Conservation (phyloP, 495 filamentous ascomycete species). For the Entonaema liquescens region DNA sequence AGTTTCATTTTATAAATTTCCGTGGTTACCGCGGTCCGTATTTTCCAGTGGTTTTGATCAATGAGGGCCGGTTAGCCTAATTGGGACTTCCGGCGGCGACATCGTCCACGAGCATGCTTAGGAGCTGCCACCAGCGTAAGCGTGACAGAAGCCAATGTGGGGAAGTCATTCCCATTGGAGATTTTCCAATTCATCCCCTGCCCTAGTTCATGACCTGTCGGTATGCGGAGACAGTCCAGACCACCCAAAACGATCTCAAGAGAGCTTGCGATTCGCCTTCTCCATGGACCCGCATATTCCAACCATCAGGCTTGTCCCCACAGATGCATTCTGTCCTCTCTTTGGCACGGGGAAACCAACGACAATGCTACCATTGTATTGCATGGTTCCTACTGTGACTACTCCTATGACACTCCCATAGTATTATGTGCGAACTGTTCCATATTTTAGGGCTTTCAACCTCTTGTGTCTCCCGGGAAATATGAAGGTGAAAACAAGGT, state of each 20-base stretch:
- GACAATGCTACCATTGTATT: conserved; percentile 26
- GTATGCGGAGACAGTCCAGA: conserved; percentile 31
- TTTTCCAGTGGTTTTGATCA: conserved; percentile 22
- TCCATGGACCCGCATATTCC: conserved; percentile 24
- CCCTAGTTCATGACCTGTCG: conserved; percentile 26
- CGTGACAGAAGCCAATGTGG: conserved; percentile 35
- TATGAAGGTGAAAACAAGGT: background rate
- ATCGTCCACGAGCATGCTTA: conserved; percentile 12
- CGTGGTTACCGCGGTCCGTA: background rate
- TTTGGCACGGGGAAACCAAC: conserved; percentile 24
- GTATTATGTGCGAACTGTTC: conserved; percentile 6
- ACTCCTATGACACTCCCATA: conserved; percentile 6
- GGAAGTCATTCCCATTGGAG: conserved; percentile 30
- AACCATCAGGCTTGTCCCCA: conserved; percentile 26
- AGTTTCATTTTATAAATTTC: conserved; percentile 26
- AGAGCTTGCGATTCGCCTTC: conserved; percentile 24
- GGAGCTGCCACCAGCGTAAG: conserved; percentile 21
- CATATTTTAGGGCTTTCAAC: conserved; percentile 22
- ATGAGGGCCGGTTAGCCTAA: conserved; percentile 22
- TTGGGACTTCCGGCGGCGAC: conserved; percentile 38
- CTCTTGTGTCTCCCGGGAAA: conserved; percentile 1
- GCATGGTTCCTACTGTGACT: conserved; percentile 21
- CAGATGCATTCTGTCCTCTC: conserved; percentile 20
- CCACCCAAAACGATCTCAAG: conserved; percentile 18
- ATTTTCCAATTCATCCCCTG: conserved; percentile 22